phyloP scores from a whole-genome alignment of 768 basidiomycete species.

The Russula griseocarnosa region DNA sequence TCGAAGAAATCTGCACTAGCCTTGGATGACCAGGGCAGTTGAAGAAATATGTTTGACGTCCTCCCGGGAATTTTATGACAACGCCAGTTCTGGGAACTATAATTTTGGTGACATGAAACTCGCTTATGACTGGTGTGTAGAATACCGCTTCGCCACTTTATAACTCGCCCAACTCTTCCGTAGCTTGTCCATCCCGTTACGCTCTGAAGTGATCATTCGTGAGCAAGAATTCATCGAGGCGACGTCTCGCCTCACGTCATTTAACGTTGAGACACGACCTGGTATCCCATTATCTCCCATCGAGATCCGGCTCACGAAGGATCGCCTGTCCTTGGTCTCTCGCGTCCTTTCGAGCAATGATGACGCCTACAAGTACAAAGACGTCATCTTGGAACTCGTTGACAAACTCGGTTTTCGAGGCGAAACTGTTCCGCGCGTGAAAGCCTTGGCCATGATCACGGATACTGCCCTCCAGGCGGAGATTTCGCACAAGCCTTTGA shows the following conservation, averaged over 20 bases:
- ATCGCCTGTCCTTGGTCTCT: constrained; percentile 83
- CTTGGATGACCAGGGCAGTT: constrained; percentile 45
- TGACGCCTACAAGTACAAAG: constrained; percentile 87
- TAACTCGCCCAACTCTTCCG: neutral
- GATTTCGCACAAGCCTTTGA: constrained; percentile 76
- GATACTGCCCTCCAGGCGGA: constrained; percentile 80
- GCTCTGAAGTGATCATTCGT: constrained; percentile 54
- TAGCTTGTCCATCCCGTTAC: constrained; percentile 72
- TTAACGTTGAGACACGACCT: constrained; percentile 71
- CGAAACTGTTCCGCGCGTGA: constrained; percentile 72
- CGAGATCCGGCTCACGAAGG: constrained; percentile 88
- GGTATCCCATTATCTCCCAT: constrained; percentile 82
- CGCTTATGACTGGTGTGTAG: constrained; percentile 85
- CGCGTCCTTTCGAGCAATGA: constrained; percentile 78
- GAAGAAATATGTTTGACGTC: constrained; percentile 79
- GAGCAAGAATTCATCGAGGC: constrained; percentile 97
- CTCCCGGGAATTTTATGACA: constrained; percentile 92
- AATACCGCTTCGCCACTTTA: neutral
- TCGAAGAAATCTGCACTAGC: constrained; percentile 44
- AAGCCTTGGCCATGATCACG: constrained; percentile 84
- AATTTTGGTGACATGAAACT: constrained; percentile 93
- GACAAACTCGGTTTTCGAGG: constrained; percentile 78
- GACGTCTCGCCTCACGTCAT: constrained; percentile 91
- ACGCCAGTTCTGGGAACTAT: constrained; percentile 87
- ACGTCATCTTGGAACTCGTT: constrained; percentile 87